Evolutionary conservation across 805 yeast genomes (phyloP), one percentile per base, ranked within the genome.

Genomic region (Sungouiella blattae): DNA sequence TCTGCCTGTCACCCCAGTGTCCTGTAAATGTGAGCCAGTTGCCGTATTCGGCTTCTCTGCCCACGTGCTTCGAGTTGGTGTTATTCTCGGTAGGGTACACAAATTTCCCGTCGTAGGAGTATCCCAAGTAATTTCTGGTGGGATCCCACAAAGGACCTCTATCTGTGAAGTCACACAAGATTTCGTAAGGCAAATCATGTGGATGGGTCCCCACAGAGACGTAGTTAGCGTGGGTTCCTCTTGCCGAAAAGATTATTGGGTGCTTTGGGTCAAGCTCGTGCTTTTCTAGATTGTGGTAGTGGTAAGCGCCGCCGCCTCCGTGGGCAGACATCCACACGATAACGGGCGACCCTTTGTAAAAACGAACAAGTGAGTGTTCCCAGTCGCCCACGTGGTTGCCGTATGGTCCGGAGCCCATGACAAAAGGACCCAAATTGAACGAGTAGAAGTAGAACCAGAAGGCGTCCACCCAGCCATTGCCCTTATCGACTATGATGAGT

Each of bases 371-470:
- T 1, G 94, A 79, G 58, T 91, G 98, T 50, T 91, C 98, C 98
- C 98, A 91, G 64, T 91, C 98, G 5, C 98, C 98, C 22, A 93
- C 79, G 55, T 91, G 98, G 56, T 91, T 85, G 0, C 98, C 98
- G 67, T 83, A 93, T 0, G 98, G 98, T 0, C 98, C 98, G 24
- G 77, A 75, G 3, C 98, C 98, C 97, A 91, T 88, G 7, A 91
- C 97, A 62, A 81, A 91, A 0, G 98, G 97, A 0, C 98, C 98
- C 45, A 86, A 67, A 55, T 91, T 91, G 67, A 91, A 91, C 2
- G 95, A 83, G 56, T 93, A 91, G 55, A 91, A 91, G 55, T 87
- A 89, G 58, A 91, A 93, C 97, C 98, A 91, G 56, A 77, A 91
- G 0, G 97, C 87, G 57, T 91, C 98, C 0, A 89, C 84, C 87